Base-by-base conservation (phyloP, 1,284 basidiomycete species). In the Pseudozyma tsukubaensis region DNA sequence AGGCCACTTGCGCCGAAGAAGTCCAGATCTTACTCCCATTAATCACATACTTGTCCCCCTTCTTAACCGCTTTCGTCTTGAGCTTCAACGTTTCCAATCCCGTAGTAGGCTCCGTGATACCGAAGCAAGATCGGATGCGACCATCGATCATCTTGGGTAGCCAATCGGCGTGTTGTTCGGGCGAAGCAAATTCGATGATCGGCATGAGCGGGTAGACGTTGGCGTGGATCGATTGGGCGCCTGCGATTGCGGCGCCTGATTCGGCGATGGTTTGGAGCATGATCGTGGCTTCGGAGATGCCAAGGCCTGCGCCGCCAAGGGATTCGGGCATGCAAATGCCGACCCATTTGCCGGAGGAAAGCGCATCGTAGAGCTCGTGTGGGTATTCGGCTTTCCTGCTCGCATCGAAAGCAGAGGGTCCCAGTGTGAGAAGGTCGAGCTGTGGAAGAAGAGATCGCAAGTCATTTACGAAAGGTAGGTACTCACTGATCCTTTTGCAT, bases 211-310 rank as follows among this genome's bases (percentile, higher is more conserved):
- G 77, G 45, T 79, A 79, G 51, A 79, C 68, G 61, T 79, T 79
- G 32, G 77, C 77, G 16, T 78, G 77, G 48, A 78, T 77, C 32
- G 67, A 72, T 49, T 78, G 77, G 2, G 73, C 74, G 4, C 74
- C 74, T 0, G 74, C 66, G 5, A 77, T 50, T 10, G 68, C 62
- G 0, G 67, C 85, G 10, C 85, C 85, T 7, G 76, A 80, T 54
- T 86, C 85, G 16, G 85, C 75, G 45, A 86, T 85, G 39, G 84
- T 86, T 58, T 85, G 85, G 42, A 86, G 76, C 85, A 86, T 86
- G 10, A 85, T 64, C 14, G 85, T 85, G 16, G 85, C 85, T 51
- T 86, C 85, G 1, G 83, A 81, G 35, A 86, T 83, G 1, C 85
- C 85, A 37, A 86, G 72, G 0, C 79, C 81, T 6, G 79, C 76